Conservation (phyloP, 139 green algal species). For the Closterium sp. region DNA sequence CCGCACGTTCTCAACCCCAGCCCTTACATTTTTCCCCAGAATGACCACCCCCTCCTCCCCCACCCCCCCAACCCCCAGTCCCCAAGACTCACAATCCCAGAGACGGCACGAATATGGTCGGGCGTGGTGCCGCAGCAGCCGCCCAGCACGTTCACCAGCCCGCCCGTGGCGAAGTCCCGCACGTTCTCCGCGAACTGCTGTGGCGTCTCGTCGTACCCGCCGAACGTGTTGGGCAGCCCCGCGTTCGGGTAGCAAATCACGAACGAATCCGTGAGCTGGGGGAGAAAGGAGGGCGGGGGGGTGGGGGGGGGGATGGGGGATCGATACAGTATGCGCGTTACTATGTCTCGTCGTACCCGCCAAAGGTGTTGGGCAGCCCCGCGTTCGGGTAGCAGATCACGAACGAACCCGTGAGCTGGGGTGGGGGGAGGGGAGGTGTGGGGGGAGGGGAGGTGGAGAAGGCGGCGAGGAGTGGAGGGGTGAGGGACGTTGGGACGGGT, state of each 20-base stretch:
- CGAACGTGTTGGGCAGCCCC: conserved; percentile 96
- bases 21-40: neutral
- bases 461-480: neutral
- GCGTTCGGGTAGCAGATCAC: no score
- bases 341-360: neutral
- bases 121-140: conserved; percentile 90
- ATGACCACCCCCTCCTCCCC: neutral
- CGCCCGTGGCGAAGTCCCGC: conserved; percentile 81
- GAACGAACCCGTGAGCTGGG: neutral
- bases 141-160: conserved; percentile 90
- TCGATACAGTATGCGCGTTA: neutral
- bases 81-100: no score
- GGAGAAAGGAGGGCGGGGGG: conserved; percentile 59
- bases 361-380: no score
- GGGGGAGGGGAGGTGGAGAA: no score
- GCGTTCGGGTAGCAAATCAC: conserved; percentile 98
- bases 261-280: conserved; percentile 77
- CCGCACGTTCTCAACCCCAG: conserved; percentile 89
- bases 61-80: no score
- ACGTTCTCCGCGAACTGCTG: conserved; percentile 91
- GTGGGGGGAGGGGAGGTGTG: neutral
- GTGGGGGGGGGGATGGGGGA: neutral
- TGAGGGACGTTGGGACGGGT: no score
- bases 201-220: conserved; percentile 93
- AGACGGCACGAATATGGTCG: conserved; percentile 88